Conservation (phyloP, 2,329 filamentous ascomycete genomes). For the Kalaharituber pfeilii region DNA sequence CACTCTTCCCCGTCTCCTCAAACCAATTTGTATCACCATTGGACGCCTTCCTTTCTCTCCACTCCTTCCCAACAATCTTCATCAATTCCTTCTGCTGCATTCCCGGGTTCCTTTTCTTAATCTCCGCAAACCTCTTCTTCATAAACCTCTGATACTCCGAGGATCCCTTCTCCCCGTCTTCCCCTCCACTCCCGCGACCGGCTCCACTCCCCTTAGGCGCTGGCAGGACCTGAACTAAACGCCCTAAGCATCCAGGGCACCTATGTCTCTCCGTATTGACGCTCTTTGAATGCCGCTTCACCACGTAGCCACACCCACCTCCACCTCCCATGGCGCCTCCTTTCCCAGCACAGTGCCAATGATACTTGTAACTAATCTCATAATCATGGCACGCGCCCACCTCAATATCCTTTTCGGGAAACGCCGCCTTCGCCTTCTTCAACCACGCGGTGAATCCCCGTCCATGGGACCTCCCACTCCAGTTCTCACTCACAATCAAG, state of each 20-base stretch:
- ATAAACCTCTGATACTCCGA: constrained; percentile 43
- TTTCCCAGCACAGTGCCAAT: constrained; percentile 50
- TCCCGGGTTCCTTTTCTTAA: constrained; percentile 40
- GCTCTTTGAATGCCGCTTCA: constrained; percentile 70
- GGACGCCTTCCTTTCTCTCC: constrained; percentile 41
- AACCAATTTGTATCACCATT: too few species aligned
- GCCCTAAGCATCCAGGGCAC: constrained; percentile 56
- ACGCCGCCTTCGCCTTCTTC: constrained; percentile 36
- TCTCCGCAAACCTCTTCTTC: constrained; percentile 47
- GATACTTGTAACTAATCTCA: constrained; percentile 78
- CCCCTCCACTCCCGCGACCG: constrained; percentile 20
- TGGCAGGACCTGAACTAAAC: constrained; percentile 62
- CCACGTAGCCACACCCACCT: constrained; percentile 46
- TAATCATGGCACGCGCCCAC: constrained; percentile 87
- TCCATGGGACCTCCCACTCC: constrained; percentile 54
- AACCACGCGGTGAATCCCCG: constrained; percentile 61
- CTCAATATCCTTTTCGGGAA: constrained; percentile 45
- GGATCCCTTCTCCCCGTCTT: constrained; percentile 16
- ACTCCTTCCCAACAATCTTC: constrained; percentile 46
- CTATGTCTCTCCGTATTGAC: constrained; percentile 54
- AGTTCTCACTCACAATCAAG: constrained; percentile 53
- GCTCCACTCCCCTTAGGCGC: constrained; percentile 37
- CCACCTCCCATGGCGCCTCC: not conserved
- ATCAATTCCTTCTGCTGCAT: constrained; percentile 51
- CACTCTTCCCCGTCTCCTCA: not conserved